A percentile compares a stretch with the other conserved stretches of the same genome.
Evolutionary conservation across 352 stramenopile genomes (phyloP).

Genomic region (Phytophthora quininea): DNA sequence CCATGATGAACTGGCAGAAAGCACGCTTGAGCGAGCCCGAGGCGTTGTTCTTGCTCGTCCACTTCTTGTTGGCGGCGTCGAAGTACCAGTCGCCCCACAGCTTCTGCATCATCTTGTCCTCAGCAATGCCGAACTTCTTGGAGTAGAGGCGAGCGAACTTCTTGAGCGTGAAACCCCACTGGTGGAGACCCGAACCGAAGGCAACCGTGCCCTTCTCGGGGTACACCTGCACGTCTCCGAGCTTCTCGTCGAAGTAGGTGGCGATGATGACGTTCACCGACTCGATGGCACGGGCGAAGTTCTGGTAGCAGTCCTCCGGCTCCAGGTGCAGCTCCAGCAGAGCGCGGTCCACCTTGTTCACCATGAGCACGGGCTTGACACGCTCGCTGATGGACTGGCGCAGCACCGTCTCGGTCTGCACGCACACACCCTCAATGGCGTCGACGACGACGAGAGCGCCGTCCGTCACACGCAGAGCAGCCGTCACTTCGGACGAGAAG

Average conservation of each 20-base stretch:
- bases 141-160: conserved; percentile 99
- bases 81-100: conserved; percentile 99
- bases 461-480: conserved; percentile 99
- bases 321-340: conserved; percentile 98
- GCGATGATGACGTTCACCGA: conserved; percentile 99
- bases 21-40: conserved; percentile 95
- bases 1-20: conserved; percentile 99
- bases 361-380: conserved; percentile 98
- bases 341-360: conserved; percentile 99
- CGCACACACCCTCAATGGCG: conserved; percentile 99
- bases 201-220: conserved; percentile 98
- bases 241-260: conserved; percentile 98
- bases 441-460: conserved; percentile 99
- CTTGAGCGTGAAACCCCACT: conserved; percentile 99
- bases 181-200: conserved; percentile 99
- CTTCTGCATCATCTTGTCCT: conserved; percentile 99
- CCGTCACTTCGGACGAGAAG: conserved; percentile 99
- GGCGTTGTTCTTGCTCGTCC: conserved; percentile 94
- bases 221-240: conserved; percentile 98
- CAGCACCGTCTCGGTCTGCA: conserved; percentile 99
- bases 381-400: conserved; percentile 98
- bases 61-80: conserved; percentile 95
- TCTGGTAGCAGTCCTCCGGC: conserved; percentile 99
- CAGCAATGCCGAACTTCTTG: conserved; percentile 98
- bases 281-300: conserved; percentile 98